Percentiles rank a stretch among this genome's conserved stretches.
These are phyloP conservation scores for Apiotrichum porosum DNA, from an alignment of 1,284 basidiomycete genomes.

Conservation along the genomic window DNA sequence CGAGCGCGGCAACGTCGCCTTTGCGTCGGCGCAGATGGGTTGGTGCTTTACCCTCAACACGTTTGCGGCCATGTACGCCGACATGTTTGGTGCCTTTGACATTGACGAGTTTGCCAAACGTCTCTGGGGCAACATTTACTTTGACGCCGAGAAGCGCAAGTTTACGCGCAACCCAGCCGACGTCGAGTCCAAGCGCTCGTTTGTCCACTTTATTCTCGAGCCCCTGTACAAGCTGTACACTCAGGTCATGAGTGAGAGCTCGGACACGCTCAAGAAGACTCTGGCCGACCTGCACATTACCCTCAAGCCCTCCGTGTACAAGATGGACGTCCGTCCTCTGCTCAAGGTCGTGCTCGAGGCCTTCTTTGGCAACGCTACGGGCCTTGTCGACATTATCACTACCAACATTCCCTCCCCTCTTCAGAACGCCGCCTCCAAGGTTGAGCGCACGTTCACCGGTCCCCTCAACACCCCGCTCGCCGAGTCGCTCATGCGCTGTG, in stretches of 20 bases:
- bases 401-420: constrained; percentile 82
- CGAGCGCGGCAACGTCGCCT: constrained; percentile 93
- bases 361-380: constrained; percentile 87
- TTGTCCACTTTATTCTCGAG: constrained; percentile 94
- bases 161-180: constrained; percentile 81
- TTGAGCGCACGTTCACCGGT: constrained; percentile 78
- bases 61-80: constrained; percentile 94
- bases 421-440: constrained; percentile 66
- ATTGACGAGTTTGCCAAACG: constrained; percentile 65
- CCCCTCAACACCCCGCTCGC: constrained; percentile 75
- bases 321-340: constrained; percentile 94
- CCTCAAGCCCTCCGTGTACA: constrained; percentile 89
- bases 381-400: constrained; percentile 87
- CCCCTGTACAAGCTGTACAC: constrained; percentile 98
- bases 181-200: constrained; percentile 75
- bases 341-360: constrained; percentile 89
- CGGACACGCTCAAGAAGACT: constrained; percentile 73
- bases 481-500: constrained; percentile 72
- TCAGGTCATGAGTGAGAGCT: constrained; percentile 84
- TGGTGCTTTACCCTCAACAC: constrained; percentile 96
- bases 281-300: constrained; percentile 75
- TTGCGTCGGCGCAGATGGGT: constrained; percentile 92
- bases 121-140: constrained; percentile 98
- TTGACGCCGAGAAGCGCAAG: constrained; percentile 71
- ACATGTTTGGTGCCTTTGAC: constrained; percentile 61